Evolutionary conservation across 228 moss, liverwort and hornwort species (phyloP), one percentile per base, ranked within the genome.

Genomic region (Sphagnum fallax): DNA sequence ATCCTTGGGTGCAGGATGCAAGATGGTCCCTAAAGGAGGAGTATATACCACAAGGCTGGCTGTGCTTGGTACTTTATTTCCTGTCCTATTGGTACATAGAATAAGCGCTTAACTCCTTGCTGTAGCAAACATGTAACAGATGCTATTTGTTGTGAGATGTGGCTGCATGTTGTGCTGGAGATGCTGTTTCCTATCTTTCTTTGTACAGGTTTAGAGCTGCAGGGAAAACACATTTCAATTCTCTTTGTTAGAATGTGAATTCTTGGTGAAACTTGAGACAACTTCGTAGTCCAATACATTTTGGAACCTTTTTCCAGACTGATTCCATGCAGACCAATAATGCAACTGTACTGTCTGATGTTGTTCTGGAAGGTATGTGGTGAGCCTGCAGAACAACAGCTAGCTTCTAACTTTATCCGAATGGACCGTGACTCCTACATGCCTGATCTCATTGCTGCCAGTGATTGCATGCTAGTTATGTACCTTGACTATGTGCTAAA

Each of bases 381-480:
- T 78, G 90, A 87, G 58, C 89, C 92, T 50, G 76, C 82, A 64
- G 83, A 83, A 52, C 92, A 89, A 82, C 75, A 82, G 60, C 83
- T 92, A 55, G 91, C 72, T 65, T 81, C 89, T 61, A 91, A 79
- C 53, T 96, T 92, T 68, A 76, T 76, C 60, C 92, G 92, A 14
- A 83, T 92, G 85, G 80, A 91, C 65, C 82, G 87, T 69, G 89
- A 96, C 74, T 72, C 72, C 58, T 96, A 91, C 67, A 80, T 89
- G 61, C 96, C 96, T 69, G 89, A 96, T 78, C 86, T 92, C 62
- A 87, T 92, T 73, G 91, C 79, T 63, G 91, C 89, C 57, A 96
- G 96, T 84, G 92, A 96, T 75, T 92, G 96, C 84, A 92, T 96
- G 89, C 84, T 96, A 71, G 96, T 90, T 88, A 74, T 65, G 81